Evolutionary conservation across 495 filamentous ascomycete genomes (phyloP), one percentile per base, ranked within the genome.

Genomic region (Niebla homalea): DNA sequence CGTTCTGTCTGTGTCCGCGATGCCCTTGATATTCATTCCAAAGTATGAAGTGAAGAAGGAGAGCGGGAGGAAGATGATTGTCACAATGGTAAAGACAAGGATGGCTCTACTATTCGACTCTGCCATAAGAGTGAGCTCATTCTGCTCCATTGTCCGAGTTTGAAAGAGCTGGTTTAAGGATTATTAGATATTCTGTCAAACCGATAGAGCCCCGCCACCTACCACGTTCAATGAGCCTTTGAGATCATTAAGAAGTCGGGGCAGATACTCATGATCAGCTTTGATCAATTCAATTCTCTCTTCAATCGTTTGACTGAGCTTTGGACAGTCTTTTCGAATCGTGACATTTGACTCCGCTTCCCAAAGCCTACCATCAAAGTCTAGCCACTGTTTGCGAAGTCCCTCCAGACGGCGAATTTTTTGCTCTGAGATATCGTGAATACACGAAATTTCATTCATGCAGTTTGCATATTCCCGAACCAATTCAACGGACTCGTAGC

Each of bases 21-120:
- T 48, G 5, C 36, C 53, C 19, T 37, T 7, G 5, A 53, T 29
- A n/a, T 56, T 56, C 57, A 56, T 59, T 8, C 53, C 53, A 32
- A 53, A 56, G 20, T 53, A 56, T 18, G 53, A 56, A 8, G 53
- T 56, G 45, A 85, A 83, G 59, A 86, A 86, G 4, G 72, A 76
- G 46, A 84, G 60, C 0, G 81, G 80, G 4, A 86, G 64, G 67
- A 84, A 84, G 26, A 84, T 60, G 42, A 83, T 82, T 0, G 79
- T 83, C 6, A 84, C 81, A 51, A 84, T 78, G 5, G 83, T 87
- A 54, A 86, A 86, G 7, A 86, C 74, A 72, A 87, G 79, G 51
- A 85, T 79, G 4, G 80, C 52, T 42, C 50, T 53, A 18, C 48
- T 51, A n/a, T 58, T 53, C 1, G 40, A 42, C 25, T 57, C 51